Percentiles rank a stretch among this genome's conserved stretches.
phyloP scores from a whole-genome alignment of 805 yeast species.

The Brettanomyces sp. region DNA sequence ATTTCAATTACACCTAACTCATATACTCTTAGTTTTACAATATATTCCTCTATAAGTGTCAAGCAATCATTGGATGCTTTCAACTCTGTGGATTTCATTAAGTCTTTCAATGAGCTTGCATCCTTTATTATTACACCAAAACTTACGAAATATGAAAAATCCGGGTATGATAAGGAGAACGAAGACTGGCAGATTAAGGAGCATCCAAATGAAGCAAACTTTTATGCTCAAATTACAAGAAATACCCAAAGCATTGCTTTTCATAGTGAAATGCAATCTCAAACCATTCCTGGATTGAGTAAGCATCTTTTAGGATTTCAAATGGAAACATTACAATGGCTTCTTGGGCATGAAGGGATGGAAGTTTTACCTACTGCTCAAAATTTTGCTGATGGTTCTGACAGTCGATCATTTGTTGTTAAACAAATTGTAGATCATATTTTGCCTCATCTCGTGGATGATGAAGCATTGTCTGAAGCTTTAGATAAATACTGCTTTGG shows the following conservation, averaged over 20 bases:
- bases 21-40: constrained; percentile 2
- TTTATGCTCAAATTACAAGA: constrained; percentile 42
- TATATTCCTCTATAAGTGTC: constrained; percentile 7
- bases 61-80: constrained; percentile 11
- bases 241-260: constrained; percentile 25
- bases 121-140: constrained; percentile 7
- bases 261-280: constrained; percentile 2
- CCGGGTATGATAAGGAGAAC: constrained; percentile 1
- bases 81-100: constrained; percentile 11
- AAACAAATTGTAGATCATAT: neutral
- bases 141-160: constrained; percentile 16
- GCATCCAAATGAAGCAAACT: constrained; percentile 24
- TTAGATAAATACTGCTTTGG: constrained; percentile 43
- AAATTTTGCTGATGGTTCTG: neutral
- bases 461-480: constrained; percentile 21
- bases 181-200: constrained; percentile 1
- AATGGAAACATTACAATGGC: constrained; percentile 46
- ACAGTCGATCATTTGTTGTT: neutral
- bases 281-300: constrained; percentile 11
- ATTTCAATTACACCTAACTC: neutral
- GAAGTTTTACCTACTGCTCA: constrained; percentile 10
- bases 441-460: neutral
- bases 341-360: constrained; percentile 41
- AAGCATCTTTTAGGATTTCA: constrained; percentile 35
- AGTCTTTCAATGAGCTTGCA: constrained; percentile 9